phyloP scores from a whole-genome alignment of 108 stramenopile species.

The Cyclostephanos invisitatus region DNA sequence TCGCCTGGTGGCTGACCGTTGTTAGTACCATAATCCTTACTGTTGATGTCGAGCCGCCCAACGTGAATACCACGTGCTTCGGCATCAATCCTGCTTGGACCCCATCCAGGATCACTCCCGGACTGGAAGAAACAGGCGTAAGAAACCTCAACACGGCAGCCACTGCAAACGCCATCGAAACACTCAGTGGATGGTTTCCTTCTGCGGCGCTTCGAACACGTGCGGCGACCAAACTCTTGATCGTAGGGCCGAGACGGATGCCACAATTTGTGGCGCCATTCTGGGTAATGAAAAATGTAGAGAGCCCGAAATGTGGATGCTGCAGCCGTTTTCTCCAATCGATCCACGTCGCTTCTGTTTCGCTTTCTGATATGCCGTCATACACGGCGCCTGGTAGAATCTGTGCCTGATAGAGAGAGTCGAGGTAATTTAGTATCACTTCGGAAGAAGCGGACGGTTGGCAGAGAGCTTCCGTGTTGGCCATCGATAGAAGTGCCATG shows the following conservation, averaged over 20 bases:
- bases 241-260: slow-evolving; percentile 78
- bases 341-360: slow-evolving; percentile 56
- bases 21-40: neutral
- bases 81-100: neutral
- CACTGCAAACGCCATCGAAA: slow-evolving; percentile 78
- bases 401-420: slow-evolving; percentile 72
- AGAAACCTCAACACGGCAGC: slow-evolving; percentile 84
- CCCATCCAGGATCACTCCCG: neutral
- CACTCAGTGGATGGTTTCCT: slow-evolving; percentile 35
- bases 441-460: slow-evolving; percentile 4
- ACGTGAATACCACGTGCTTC: slow-evolving; percentile 43
- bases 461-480: slow-evolving; percentile 45
- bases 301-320: slow-evolving; percentile 88
- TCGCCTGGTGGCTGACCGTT: neutral
- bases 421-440: slow-evolving; percentile 62
- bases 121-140: slow-evolving; percentile 50
- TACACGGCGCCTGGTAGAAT: slow-evolving; percentile 52
- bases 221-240: slow-evolving; percentile 55
- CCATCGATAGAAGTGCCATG: slow-evolving; percentile 69
- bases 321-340: slow-evolving; percentile 83
- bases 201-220: neutral
- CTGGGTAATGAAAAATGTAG: slow-evolving; percentile 90
- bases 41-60: slow-evolving; percentile 62
- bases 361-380: slow-evolving; percentile 39
- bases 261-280: slow-evolving; percentile 91